These are phyloP conservation scores for Naganishia kalamii DNA, from an alignment of 768 basidiomycete genomes.

Conservation along the genomic window DNA sequence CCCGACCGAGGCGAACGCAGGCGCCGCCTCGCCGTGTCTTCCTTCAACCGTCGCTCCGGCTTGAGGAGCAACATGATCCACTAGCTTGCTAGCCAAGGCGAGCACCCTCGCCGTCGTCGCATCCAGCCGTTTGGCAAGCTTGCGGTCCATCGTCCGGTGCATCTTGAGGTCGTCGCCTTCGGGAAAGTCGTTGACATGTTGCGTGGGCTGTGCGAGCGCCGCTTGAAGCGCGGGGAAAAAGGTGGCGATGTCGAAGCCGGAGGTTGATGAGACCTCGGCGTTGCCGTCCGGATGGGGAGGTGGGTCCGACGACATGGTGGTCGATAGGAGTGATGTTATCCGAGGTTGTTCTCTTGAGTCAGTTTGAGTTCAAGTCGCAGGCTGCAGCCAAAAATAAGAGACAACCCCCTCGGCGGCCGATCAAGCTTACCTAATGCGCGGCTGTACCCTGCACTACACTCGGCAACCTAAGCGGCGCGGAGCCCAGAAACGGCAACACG, in stretches of 20 bases:
- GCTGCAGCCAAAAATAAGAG: not conserved
- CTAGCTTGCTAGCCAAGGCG: conserved; percentile 59
- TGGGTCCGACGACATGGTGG: not conserved
- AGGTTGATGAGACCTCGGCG: conserved; percentile 7
- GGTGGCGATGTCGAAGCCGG: conserved; percentile 27
- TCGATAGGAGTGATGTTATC: not conserved
- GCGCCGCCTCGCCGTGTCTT: conserved; percentile 39
- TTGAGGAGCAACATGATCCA: conserved; percentile 51
- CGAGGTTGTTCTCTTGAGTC: not conserved
- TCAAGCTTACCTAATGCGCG: not conserved
- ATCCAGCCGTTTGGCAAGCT: conserved; percentile 66
- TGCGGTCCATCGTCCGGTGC: conserved; percentile 75
- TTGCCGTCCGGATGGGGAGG: not conserved
- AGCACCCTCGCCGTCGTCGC: conserved; percentile 62
- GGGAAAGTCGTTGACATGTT: conserved; percentile 43
- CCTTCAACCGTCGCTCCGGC: conserved; percentile 12
- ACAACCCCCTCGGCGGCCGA: not conserved
- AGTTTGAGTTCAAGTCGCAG: too few relatives aligned
- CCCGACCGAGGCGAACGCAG: not conserved
- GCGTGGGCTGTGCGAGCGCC: conserved; percentile 41
- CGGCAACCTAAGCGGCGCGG: too few relatives aligned
- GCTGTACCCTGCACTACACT: too few relatives aligned
- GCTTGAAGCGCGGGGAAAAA: conserved; percentile 38
- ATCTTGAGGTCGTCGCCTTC: conserved; percentile 70
- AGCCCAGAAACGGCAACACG: too few relatives aligned